Percentiles rank a stretch among this genome's conserved stretches.
phyloP scores from a whole-genome alignment of 2,329 filamentous ascomycete genomes.

The Fusarium papillatum region DNA sequence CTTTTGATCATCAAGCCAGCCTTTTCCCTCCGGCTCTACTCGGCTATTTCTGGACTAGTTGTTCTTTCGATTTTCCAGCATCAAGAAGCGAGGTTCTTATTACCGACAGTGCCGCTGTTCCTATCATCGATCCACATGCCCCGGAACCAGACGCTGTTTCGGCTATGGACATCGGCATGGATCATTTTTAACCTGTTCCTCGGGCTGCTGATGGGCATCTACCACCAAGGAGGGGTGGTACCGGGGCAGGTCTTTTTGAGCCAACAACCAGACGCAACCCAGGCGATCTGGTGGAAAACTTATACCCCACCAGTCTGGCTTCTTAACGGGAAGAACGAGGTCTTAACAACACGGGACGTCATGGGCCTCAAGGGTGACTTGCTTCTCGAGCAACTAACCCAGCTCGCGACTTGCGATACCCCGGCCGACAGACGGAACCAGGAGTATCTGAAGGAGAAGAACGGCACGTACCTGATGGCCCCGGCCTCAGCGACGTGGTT shows the following conservation, averaged over 20 bases:
- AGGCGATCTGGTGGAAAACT: conserved; percentile 88
- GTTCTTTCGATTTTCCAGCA: conserved; percentile 83
- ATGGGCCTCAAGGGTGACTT: conserved; percentile 77
- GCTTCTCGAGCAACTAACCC: conserved; percentile 70
- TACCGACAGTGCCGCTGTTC: conserved; percentile 83
- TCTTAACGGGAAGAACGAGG: conserved; percentile 80
- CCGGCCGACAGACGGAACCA: conserved; percentile 67
- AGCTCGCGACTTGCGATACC: conserved; percentile 73
- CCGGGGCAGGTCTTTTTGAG: conserved; percentile 83
- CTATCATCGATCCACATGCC: conserved; percentile 80
- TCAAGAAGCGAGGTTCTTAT: conserved; percentile 84
- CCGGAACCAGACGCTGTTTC: conserved; percentile 61
- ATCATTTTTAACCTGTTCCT: conserved; percentile 77
- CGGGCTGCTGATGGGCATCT: conserved; percentile 82
- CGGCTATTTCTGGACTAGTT: conserved; percentile 79
- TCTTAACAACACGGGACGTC: conserved; percentile 78
- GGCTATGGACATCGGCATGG: conserved; percentile 74
- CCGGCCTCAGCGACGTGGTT: conserved; percentile 80
- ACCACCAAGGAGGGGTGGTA: conserved; percentile 85
- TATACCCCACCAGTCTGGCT: conserved; percentile 88
- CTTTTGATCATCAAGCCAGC: conserved; percentile 72
- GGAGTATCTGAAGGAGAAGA: conserved; percentile 71
- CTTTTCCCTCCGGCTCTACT: conserved; percentile 74
- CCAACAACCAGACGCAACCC: conserved; percentile 75
- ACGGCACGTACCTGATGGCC: conserved; percentile 79